phyloP scores from a whole-genome alignment of 768 basidiomycete species.

The Rossbeevera mucosa region DNA sequence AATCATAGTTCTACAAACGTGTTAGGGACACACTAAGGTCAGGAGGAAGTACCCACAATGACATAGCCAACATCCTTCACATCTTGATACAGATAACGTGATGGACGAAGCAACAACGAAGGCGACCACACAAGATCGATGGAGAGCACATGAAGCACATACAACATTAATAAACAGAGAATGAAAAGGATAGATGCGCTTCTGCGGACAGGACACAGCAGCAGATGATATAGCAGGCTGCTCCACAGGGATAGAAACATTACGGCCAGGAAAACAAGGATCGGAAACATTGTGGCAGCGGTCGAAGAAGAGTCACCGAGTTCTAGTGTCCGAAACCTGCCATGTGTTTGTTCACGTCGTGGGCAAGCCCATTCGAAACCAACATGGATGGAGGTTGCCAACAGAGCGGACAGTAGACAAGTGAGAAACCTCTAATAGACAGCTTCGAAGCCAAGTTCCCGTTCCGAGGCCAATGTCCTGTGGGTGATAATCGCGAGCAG shows the following conservation, averaged over 20 bases:
- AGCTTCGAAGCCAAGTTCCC: constrained; percentile 15
- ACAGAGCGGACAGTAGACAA: constrained; percentile 20
- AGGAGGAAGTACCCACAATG: constrained; percentile 56
- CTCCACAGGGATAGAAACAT: constrained; percentile 23
- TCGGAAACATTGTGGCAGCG: constrained; percentile 18
- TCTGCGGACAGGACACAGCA: constrained; percentile 27
- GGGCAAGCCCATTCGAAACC: constrained; percentile 20
- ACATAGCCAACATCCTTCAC: constrained; percentile 99
- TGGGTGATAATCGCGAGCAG: constrained; percentile 23
- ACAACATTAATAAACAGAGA: constrained; percentile 32
- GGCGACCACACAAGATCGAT: constrained; percentile 7
- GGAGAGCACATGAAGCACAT: constrained; percentile 30
- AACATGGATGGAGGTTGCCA: constrained; percentile 20
- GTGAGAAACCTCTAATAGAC: constrained; percentile 18
- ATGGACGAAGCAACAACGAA: constrained; percentile 21
- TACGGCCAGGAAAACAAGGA: constrained; percentile 22
- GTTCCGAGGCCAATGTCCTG: constrained; percentile 23
- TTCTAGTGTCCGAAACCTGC: constrained; percentile 22
- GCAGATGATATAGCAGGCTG: constrained; percentile 9
- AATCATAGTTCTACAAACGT: constrained; percentile 78
- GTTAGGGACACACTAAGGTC: constrained; percentile 5
- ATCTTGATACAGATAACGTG: constrained; percentile 50
- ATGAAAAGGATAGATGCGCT: constrained; percentile 29
- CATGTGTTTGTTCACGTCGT: constrained; percentile 18
- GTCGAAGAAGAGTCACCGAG: constrained; percentile 21